These are phyloP conservation scores for Castanea crenata DNA, from an alignment of 306 rosid species.

Conservation along the genomic window DNA sequence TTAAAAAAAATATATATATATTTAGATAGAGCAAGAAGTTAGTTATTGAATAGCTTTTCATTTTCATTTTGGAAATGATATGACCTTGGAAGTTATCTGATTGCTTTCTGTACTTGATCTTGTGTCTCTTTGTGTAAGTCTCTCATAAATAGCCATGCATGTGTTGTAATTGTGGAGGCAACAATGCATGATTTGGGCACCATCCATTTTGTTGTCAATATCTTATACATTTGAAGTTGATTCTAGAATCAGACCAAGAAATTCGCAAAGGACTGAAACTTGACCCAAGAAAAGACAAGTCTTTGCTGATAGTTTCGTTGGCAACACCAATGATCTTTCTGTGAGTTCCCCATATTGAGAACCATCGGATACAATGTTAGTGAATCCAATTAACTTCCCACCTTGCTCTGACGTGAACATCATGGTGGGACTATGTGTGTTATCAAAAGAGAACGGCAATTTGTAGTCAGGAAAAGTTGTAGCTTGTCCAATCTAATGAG, in stretches of 20 bases:
- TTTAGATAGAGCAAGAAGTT: too few species aligned
- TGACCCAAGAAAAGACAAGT: not conserved
- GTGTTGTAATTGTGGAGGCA: not conserved
- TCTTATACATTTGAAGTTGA: not conserved
- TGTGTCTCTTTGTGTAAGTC: too few species aligned
- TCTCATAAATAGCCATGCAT: too few species aligned
- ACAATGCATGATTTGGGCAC: not conserved
- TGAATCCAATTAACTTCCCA: conserved; percentile 13
- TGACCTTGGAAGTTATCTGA: too few species aligned
- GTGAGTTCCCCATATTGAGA: conserved; percentile 1
- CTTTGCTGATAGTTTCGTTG: not conserved
- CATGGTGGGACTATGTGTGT: conserved; percentile 6
- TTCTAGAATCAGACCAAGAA: conserved; percentile 5
- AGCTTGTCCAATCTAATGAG: not conserved
- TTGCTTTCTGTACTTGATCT: too few species aligned
- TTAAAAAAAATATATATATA: too few species aligned
- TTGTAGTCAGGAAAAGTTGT: not conserved
- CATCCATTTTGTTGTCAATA: not conserved
- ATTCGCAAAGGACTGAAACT: not conserved
- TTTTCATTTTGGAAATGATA: too few species aligned
- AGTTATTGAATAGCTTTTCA: too few species aligned
- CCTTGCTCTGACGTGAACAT: conserved; percentile 7
- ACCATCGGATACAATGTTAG: not conserved
- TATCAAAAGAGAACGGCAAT: conserved; percentile 9
- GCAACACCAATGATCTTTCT: conserved; percentile 3